These are phyloP conservation scores for Blakeslea trispora DNA, from an alignment of 371 early-diverging fungal genomes.

Conservation along the genomic window DNA sequence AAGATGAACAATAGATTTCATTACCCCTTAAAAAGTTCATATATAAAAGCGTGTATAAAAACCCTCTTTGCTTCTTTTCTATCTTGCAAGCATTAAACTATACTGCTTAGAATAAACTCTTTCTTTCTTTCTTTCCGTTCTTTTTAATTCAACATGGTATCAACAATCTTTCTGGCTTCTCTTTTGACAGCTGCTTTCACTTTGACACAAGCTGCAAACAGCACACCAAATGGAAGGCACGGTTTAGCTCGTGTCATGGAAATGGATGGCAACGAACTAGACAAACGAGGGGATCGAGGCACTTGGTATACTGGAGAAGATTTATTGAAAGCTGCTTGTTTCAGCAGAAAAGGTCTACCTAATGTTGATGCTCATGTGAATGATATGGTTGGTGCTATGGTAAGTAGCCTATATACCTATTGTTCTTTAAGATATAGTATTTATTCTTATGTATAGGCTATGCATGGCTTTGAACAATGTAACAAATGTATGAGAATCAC, in stretches of 20 bases:
- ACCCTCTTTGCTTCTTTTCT: neutral
- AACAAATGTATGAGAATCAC: constrained; percentile 40
- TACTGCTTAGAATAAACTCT: neutral
- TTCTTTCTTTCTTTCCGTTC: neutral
- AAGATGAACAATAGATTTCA: neutral
- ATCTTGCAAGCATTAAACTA: neutral
- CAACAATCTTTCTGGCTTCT: neutral
- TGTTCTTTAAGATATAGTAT: too few species aligned
- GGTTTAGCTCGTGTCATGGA: constrained; percentile 25
- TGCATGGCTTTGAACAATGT: constrained; percentile 35
- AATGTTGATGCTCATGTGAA: constrained; percentile 22
- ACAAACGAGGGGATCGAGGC: constrained; percentile 21
- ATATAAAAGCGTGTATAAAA: neutral
- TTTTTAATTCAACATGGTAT: neutral
- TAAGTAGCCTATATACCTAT: constrained; percentile 6
- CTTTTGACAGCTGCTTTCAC: constrained; percentile 6
- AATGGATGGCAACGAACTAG: neutral
- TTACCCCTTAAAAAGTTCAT: neutral
- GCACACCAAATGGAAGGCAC: constrained; percentile 12
- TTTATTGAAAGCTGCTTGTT: constrained; percentile 38
- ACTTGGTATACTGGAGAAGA: constrained; percentile 34
- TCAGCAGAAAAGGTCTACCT: constrained; percentile 28
- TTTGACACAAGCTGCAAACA: constrained; percentile 5
- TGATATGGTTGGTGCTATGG: constrained; percentile 43
- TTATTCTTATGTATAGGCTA: too few species aligned